Percentiles rank a stretch among this genome's conserved stretches.
Conservation (phyloP, 331 rosid genomes). For the Arachis monticola region DNA sequence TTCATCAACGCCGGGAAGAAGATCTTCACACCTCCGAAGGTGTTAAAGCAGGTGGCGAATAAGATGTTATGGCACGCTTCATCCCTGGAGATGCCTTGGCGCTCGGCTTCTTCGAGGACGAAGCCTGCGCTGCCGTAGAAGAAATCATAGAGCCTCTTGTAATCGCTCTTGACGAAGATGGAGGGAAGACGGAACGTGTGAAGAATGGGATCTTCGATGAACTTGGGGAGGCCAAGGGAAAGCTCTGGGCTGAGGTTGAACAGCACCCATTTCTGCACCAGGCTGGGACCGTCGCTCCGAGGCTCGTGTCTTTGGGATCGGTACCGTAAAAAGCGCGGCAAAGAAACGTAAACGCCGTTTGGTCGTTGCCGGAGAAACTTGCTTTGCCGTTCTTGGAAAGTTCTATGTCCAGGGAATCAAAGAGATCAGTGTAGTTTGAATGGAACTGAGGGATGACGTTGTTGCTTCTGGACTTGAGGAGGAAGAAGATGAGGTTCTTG, state of each 20-base stretch:
- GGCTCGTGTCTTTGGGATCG: conserved; percentile 56
- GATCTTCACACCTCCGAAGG: conserved; percentile 79
- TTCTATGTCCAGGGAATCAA: conserved; percentile 57
- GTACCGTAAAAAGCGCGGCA: conserved; percentile 55
- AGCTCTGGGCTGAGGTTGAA: conserved; percentile 67
- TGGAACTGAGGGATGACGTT: conserved; percentile 73
- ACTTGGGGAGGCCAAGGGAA: conserved; percentile 67
- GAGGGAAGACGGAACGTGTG: conserved; percentile 77
- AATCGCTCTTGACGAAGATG: conserved; percentile 59
- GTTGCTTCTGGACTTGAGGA: conserved; percentile 61
- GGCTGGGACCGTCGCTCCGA: conserved; percentile 69
- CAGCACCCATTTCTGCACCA: conserved; percentile 65
- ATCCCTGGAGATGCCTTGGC: conserved; percentile 67
- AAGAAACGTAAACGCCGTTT: conserved; percentile 81
- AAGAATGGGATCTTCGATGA: conserved; percentile 58
- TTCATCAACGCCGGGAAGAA: conserved; percentile 68
- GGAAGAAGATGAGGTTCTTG: conserved; percentile 68
- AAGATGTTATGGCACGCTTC: conserved; percentile 91
- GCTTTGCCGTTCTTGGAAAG: conserved; percentile 62
- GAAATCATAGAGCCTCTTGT: conserved; percentile 71
- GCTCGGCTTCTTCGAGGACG: conserved; percentile 75
- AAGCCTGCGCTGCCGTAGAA: conserved; percentile 58
- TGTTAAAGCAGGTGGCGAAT: conserved; percentile 88
- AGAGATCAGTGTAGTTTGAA: conserved; percentile 55
- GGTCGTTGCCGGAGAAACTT: conserved; percentile 56